Evolutionary conservation across 768 basidiomycete genomes (phyloP).

Genomic region (Lyophyllum atratum): DNA sequence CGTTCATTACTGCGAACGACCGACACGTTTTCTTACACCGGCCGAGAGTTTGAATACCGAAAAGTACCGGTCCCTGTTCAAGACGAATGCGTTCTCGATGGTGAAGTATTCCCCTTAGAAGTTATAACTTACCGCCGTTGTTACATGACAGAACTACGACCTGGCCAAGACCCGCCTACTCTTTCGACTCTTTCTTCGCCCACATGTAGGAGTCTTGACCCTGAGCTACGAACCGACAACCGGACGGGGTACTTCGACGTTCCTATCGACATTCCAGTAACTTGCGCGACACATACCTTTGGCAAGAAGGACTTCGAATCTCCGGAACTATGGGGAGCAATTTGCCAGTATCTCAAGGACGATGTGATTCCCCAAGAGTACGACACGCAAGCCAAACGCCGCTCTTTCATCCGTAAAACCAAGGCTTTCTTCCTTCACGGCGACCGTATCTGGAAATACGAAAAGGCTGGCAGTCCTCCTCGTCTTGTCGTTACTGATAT

Average conservation of each 20-base stretch:
- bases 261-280: background rate
- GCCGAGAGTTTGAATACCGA: slow-evolving; percentile 1
- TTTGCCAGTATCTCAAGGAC: slow-evolving; percentile 13
- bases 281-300: slow-evolving; percentile 4
- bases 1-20: background rate
- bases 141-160: background rate
- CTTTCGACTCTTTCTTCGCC: background rate
- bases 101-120: background rate
- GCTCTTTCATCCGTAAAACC: background rate
- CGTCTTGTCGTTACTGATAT: slow-evolving; percentile 23
- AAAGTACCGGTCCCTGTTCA: background rate
- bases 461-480: slow-evolving; percentile 15
- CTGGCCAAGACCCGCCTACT: background rate
- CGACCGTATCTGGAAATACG: slow-evolving; percentile 17
- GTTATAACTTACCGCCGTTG: background rate
- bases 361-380: background rate
- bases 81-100: background rate
- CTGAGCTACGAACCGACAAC: background rate
- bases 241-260: background rate
- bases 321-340: slow-evolving; percentile 12
- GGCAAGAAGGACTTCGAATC: slow-evolving; percentile 14
- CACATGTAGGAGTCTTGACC: background rate
- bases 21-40: background rate
- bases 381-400: background rate
- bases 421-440: slow-evolving; percentile 17